Base-by-base conservation (phyloP, 257 asterid species). In the Nemophila menziesii region DNA sequence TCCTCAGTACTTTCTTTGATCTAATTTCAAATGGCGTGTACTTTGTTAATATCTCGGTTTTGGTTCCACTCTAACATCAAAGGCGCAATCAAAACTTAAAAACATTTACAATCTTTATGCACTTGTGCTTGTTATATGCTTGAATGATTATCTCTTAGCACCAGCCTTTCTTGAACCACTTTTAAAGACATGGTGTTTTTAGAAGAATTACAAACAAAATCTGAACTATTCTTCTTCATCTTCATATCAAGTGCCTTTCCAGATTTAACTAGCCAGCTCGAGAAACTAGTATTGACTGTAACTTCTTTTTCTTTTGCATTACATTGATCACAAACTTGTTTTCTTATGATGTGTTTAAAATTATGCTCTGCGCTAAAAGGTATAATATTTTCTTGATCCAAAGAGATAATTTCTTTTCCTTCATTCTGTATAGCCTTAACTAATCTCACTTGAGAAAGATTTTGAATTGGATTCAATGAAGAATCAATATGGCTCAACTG, bases 211-310 rank as follows among this genome's bases (percentile, higher is more conserved):
- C 56, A 70, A n/a, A 40, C 60, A 39, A 70, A 65, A 24, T 21
- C 52, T 15, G 49, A 44, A 51, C 58, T 41, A 6, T 40, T 48
- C 14, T 20, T n/a, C n/a, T n/a, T n/a, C n/a, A n/a, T 20, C 20
- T 64, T 57, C 4, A 24, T 1, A 13, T 43, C 44, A 4, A 16
- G 49, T 13, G 69, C 49, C 21, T 62, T 75, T 27, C 39, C 66
- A 3, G 70, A 59, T 47, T 43, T 77, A 20, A 56, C 65, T 24
- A 82, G 67, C 94, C 94, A 75, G 62, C 82, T 70, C 0, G 94
- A 82, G 13, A 82, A 87, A 52, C 94, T 79, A 15, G 84, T 67
- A n/a, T 81, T 82, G 8, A 63, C 67, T 2, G 65, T 65, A 39
- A 48, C 37, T 40, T 46, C 76, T 24, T 22, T 51, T 18, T 20